phyloP scores from a whole-genome alignment of 2,329 filamentous ascomycete genomes.

The Nemania diffusa region DNA sequence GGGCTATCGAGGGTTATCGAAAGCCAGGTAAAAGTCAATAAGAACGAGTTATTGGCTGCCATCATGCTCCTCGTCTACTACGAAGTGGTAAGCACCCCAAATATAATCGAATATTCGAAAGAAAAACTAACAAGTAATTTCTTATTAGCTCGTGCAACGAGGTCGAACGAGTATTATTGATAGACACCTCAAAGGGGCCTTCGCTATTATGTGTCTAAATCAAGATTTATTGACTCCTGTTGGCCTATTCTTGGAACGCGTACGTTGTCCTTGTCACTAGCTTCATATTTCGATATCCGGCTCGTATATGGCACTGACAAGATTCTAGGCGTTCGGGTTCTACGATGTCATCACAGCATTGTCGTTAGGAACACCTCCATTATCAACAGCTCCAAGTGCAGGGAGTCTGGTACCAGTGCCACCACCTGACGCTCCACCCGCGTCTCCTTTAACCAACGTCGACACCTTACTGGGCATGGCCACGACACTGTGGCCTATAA shows the following conservation, averaged over 20 bases:
- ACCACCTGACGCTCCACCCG: slow-evolving; percentile 56
- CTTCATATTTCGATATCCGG: not conserved
- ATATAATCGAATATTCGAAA: not conserved
- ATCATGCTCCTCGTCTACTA: slow-evolving; percentile 72
- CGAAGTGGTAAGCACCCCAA: slow-evolving; percentile 64
- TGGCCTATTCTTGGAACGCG: slow-evolving; percentile 67
- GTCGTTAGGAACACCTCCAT: slow-evolving; percentile 67
- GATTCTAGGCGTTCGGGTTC: slow-evolving; percentile 67
- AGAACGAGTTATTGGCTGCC: slow-evolving; percentile 68
- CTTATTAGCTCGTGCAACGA: slow-evolving; percentile 66
- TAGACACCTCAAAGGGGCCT: slow-evolving; percentile 69
- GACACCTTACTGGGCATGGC: slow-evolving; percentile 71
- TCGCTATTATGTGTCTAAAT: slow-evolving; percentile 67
- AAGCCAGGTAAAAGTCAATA: slow-evolving; percentile 59
- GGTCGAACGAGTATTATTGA: slow-evolving; percentile 69
- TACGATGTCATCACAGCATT: slow-evolving; percentile 73
- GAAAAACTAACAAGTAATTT: not conserved
- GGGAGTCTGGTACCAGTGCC: slow-evolving; percentile 60
- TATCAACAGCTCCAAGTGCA: slow-evolving; percentile 61
- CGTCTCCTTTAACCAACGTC: slow-evolving; percentile 62
- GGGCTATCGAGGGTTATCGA: slow-evolving; percentile 68
- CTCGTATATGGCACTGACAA: slow-evolving; percentile 40
- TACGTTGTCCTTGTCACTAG: slow-evolving; percentile 46
- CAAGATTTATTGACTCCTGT: slow-evolving; percentile 60
- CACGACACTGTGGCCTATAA: slow-evolving; percentile 71